Evolutionary conservation across 2,329 filamentous ascomycete genomes (phyloP).

Genomic region (Rutstroemia sp.): DNA sequence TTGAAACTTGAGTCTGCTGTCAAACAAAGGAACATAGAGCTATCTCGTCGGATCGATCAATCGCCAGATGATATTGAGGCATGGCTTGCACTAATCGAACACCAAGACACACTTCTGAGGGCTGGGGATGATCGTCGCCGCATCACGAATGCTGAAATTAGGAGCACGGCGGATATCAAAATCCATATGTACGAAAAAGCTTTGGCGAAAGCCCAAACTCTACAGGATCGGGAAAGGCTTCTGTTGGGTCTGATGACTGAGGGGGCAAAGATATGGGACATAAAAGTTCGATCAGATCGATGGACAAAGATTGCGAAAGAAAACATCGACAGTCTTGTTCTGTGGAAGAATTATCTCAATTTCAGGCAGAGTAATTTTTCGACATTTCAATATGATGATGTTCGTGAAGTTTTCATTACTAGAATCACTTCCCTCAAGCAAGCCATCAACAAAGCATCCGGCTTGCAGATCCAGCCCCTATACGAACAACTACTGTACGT

Average conservation of each 20-base stretch:
- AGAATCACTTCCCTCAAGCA: slow-evolving; percentile 45
- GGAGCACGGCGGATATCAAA: slow-evolving; percentile 70
- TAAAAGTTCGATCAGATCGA: slow-evolving; percentile 48
- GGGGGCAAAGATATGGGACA: slow-evolving; percentile 66
- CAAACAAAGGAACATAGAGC: slow-evolving; percentile 48
- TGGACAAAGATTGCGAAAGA: slow-evolving; percentile 57
- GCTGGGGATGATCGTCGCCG: slow-evolving; percentile 39
- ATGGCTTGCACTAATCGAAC: slow-evolving; percentile 72
- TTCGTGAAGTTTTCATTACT: slow-evolving; percentile 51
- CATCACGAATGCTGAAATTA: slow-evolving; percentile 52
- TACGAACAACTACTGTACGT: slow-evolving; percentile 53
- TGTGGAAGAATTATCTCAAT: slow-evolving; percentile 71
- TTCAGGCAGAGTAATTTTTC: slow-evolving; percentile 63
- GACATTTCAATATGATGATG: slow-evolving; percentile 59
- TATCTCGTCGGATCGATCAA: slow-evolving; percentile 57
- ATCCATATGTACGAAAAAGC: slow-evolving; percentile 75
- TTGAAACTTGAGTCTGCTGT: slow-evolving; percentile 37
- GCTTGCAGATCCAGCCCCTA: slow-evolving; percentile 12
- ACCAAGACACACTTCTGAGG: slow-evolving; percentile 64
- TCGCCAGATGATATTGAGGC: slow-evolving; percentile 58
- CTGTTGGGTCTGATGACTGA: slow-evolving; percentile 65
- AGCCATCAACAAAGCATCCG: slow-evolving; percentile 8
- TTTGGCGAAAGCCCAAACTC: slow-evolving; percentile 45
- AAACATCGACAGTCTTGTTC: slow-evolving; percentile 47
- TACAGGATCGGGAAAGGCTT: slow-evolving; percentile 48